Evolutionary conservation across 2,329 filamentous ascomycete genomes (phyloP), one percentile per base, ranked within the genome.

Genomic region (Botrytis paeoniae): DNA sequence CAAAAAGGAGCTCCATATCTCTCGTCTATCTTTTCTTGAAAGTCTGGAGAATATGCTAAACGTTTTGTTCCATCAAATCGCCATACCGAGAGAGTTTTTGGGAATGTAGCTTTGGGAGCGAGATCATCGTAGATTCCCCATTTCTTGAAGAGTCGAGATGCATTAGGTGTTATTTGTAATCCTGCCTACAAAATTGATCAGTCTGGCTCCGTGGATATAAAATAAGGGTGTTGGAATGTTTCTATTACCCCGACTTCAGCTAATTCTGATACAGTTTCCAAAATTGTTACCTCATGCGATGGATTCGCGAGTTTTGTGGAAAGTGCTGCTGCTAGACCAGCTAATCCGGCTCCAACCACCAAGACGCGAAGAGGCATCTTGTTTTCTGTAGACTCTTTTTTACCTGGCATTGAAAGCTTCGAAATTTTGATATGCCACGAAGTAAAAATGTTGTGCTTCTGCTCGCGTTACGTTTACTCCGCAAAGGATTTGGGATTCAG

Each of bases 51-150:
- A 54, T 74, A 69, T 25, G 78, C 76, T 80, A 62, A 83, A 1
- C 78, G n/a, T 66, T 79, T 78, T 1, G 79, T 79, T 5, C 87
- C 85, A 8, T 85, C 82, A 78, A 88, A 91, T 32, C 86, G 83
- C 73, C 86, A 85, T 9, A 91, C 85, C 3, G 84, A 82, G 0
- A 90, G 80, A 1, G 82, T 82, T 0, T 81, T 83, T 0, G 89
- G 89, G 63, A 75, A 77, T 4, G 79, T 77, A 9, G 86, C 77
- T 59, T 71, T 74, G 4, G 71, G 63, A 3, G 73, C 73, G 22
- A 80, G 73, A 35, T 29, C n/a, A 25, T 77, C 75, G 54, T 77
- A 77, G 35, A 80, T 76, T 10, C 76, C 77, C 78, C 79, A 80
- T 6, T 73, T 73, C 70, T 78, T 77, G 73, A 80, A 78, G 41